Base-by-base conservation (phyloP, 331 rosid genomes). In the Arachis monticola region DNA sequence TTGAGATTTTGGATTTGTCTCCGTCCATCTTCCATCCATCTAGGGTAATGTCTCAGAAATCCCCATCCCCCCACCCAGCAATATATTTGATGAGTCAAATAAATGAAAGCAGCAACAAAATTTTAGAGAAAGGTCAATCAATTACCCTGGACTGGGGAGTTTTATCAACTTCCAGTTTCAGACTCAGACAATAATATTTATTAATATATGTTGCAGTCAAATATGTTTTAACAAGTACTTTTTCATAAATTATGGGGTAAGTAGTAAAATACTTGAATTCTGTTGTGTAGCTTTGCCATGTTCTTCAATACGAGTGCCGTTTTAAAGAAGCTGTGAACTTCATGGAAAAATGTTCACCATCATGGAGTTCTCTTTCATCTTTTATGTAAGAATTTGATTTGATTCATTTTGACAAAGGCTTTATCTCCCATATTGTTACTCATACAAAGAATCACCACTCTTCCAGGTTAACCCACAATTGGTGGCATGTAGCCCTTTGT, bases 401-500 rank as follows among this genome's bases (percentile, higher is more conserved):
- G 46, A 60, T 30, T 74, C 11, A 67, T 30, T 42, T 47, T 73
- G 74, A 56, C n/a, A 6, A 10, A 12, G 55, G 62, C 48, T 41
- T 66, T 5, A 60, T 68, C 61, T 41, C 76, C 45, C 64, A 64
- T 74, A 55, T 27, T 45, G 13, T 78, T 67, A 44, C 44, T 38
- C 61, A 53, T 46, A 77, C 59, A 64, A 69, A 51, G 57, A 77
- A 11, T 72, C 14, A 50, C 5, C 12, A 5, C 10, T 69, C 62
- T 79, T 64, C 83, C 91, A 93, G 97, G 95, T 50, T 93, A 72
- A 87, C 98, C 13, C 98, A 91, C 83, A 91, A 93, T 81, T 91
- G 98, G 97, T 93, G 98, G 96, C 98, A 93, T 84, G 97, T 88
- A 31, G 92, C 97, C 51, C 91, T 93, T 76, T 91, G 98, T 79